Evolutionary conservation across 805 yeast species (phyloP).

Genomic region (Myxozyma monticola): DNA sequence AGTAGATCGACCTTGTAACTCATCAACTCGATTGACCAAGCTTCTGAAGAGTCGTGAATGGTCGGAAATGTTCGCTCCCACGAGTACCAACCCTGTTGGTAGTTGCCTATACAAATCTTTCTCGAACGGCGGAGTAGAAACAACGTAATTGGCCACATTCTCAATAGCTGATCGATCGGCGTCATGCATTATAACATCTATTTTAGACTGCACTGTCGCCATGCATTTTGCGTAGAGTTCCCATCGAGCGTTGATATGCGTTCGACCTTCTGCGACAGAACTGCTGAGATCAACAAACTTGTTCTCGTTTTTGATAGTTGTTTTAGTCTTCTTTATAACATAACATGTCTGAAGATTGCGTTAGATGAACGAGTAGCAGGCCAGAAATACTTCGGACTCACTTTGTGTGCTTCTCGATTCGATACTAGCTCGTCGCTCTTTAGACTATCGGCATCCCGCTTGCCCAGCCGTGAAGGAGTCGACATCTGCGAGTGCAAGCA

Average conservation of each 20-base stretch:
- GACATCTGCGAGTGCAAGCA: no score
- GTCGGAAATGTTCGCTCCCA: slow-evolving; percentile 41
- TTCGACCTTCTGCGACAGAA: slow-evolving; percentile 9
- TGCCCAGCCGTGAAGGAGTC: no score
- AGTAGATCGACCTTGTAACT: slow-evolving; percentile 1
- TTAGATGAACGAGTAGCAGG: neutral
- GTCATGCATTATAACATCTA: slow-evolving; percentile 2
- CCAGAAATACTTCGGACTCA: neutral
- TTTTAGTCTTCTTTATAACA: slow-evolving; percentile 5
- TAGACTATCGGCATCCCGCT: no score
- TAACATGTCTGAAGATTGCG: slow-evolving; percentile 15
- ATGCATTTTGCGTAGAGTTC: slow-evolving; percentile 2
- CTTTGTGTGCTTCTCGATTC: slow-evolving; percentile 27
- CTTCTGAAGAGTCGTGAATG: slow-evolving; percentile 37
- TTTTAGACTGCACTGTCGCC: neutral
- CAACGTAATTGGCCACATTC: slow-evolving; percentile 2
- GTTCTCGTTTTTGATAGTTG: slow-evolving; percentile 1
- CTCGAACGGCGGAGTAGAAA: slow-evolving; percentile 1
- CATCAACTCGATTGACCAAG: slow-evolving; percentile 17
- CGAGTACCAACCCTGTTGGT: slow-evolving; percentile 37
- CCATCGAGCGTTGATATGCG: slow-evolving; percentile 16
- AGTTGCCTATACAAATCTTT: slow-evolving; percentile 25
- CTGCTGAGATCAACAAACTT: slow-evolving; percentile 8
- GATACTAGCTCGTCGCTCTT: slow-evolving; percentile 11
- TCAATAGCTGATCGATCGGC: slow-evolving; percentile 3